Evolutionary conservation across 2,329 filamentous ascomycete genomes (phyloP), one percentile per base, ranked within the genome.

Genomic region (Cladophialophora chaetospira): DNA sequence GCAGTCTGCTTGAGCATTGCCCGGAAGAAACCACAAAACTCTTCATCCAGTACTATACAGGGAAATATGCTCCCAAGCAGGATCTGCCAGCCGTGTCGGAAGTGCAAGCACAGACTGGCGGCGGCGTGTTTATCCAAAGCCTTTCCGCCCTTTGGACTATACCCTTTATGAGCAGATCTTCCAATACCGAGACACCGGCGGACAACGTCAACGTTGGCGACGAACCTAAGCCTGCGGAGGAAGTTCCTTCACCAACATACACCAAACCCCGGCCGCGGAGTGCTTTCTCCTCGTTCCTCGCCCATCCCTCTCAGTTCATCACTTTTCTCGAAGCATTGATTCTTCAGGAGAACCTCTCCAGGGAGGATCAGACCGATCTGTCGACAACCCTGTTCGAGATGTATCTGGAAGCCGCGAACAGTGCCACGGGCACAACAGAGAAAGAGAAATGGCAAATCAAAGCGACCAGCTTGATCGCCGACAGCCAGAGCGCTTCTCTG

Each of bases 331-430:
- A 99, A 73, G 91, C 91, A 4, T 92, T 93, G 59, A 82, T 96
- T 4, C 77, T 86, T 47, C 87, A 91, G 56, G 79, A 85, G 17
- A 81, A 82, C 19, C 73, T 96, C n/a, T 85, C 84, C 17, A 80
- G 88, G 31, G 81, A 85, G 6, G 89, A 97, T 69, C 88, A 86
- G 62, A 83, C 87, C 1, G 95, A 99, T 71, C 80, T 99, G 13
- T 94, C 94, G 68, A 97, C 93, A 0, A 97, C 95, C 0, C 73
- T 99, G 11, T 97, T 99, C 69, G 95, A 99, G 72, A 97, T 99
- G 88, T 99, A 97, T 69, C 78, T 99, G 6, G 89, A 96, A 71
- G 94, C 91, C 66, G 89, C 93, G 19, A 88, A 86, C 57, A 84
- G 87, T 56, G 87, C 87, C 67, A 89, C 86, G 67, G 86, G 86